Percentiles rank a stretch among this genome's conserved stretches.
phyloP scores from a whole-genome alignment of 768 basidiomycete species.

The Leccinum variicolor region DNA sequence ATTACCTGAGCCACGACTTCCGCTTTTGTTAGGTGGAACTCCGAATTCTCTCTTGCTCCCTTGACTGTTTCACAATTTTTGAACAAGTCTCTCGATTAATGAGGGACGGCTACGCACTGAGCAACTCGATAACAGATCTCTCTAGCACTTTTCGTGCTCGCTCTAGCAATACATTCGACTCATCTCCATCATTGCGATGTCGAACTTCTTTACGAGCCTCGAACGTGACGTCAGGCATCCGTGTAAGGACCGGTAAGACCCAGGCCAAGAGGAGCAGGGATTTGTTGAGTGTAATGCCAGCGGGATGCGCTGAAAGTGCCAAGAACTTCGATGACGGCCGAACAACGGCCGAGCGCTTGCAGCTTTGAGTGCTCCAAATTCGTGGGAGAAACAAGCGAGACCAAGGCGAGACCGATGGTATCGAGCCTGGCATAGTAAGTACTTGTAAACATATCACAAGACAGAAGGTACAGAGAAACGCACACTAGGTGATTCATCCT shows the following conservation, averaged over 20 bases:
- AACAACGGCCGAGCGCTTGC: slow-evolving; percentile 40
- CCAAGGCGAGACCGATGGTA: slow-evolving; percentile 54
- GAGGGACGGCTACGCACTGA: slow-evolving; percentile 11
- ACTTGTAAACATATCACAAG: background rate
- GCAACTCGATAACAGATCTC: slow-evolving; percentile 24
- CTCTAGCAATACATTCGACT: slow-evolving; percentile 35
- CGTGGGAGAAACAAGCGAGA: slow-evolving; percentile 54
- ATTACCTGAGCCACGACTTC: slow-evolving; percentile 30
- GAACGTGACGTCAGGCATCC: slow-evolving; percentile 36
- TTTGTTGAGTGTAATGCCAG: slow-evolving; percentile 22
- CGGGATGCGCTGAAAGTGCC: slow-evolving; percentile 30
- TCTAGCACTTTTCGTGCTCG: slow-evolving; percentile 33
- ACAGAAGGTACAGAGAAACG: background rate
- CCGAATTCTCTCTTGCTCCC: slow-evolving; percentile 26
- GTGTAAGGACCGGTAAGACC: slow-evolving; percentile 34
- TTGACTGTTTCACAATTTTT: slow-evolving; percentile 29
- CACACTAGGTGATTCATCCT: background rate
- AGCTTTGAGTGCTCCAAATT: slow-evolving; percentile 53
- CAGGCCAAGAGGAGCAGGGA: slow-evolving; percentile 36
- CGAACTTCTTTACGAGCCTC: slow-evolving; percentile 30
- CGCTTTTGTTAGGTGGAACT: slow-evolving; percentile 23
- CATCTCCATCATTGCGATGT: slow-evolving; percentile 35
- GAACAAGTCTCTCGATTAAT: background rate
- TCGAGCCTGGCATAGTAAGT: slow-evolving; percentile 36
- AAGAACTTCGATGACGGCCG: slow-evolving; percentile 40